These are phyloP conservation scores for Erysimum pusillum DNA, from an alignment of 441 rosid genomes.

Conservation along the genomic window DNA sequence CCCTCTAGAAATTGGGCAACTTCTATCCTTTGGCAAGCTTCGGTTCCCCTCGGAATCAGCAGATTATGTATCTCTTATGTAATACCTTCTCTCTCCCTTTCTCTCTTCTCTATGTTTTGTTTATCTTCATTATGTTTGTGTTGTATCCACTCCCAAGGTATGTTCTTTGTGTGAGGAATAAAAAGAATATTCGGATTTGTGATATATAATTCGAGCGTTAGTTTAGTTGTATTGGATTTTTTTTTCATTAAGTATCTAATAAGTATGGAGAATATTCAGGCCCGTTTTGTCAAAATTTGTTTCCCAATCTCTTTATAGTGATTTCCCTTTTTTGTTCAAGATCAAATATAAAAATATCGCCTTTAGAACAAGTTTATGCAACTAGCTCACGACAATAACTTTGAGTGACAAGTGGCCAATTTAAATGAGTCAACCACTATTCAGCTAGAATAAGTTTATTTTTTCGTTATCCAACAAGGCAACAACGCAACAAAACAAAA, in stretches of 20 bases:
- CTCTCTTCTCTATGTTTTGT: slow-evolving; percentile 29
- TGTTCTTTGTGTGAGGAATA: slow-evolving; percentile 37
- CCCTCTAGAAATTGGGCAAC: slow-evolving; percentile 48
- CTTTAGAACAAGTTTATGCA: slow-evolving; percentile 10
- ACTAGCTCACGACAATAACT: slow-evolving; percentile 14
- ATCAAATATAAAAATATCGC: slow-evolving; percentile 17
- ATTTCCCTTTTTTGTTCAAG: not conserved
- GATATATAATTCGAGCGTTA: not conserved
- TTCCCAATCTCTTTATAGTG: slow-evolving; percentile 2
- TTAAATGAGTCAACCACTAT: not conserved
- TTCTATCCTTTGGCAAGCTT: slow-evolving; percentile 57
- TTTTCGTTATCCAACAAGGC: not conserved
- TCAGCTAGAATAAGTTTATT: too few species aligned
- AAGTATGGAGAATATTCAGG: slow-evolving; percentile 1
- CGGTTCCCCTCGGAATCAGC: slow-evolving; percentile 59
- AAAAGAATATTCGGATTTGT: slow-evolving; percentile 27
- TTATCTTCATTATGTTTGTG: slow-evolving; percentile 5
- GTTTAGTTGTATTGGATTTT: not conserved
- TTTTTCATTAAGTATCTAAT: not conserved
- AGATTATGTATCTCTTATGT: slow-evolving; percentile 43
- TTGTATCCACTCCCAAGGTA: slow-evolving; percentile 25
- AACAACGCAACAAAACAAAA: not conserved
- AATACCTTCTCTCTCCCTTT: slow-evolving; percentile 2
- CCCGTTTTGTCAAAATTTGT: slow-evolving; percentile 13
- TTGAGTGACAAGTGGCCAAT: not conserved